Base-by-base conservation (phyloP, 495 filamentous ascomycete genomes). In the Penicillium mononematosum region DNA sequence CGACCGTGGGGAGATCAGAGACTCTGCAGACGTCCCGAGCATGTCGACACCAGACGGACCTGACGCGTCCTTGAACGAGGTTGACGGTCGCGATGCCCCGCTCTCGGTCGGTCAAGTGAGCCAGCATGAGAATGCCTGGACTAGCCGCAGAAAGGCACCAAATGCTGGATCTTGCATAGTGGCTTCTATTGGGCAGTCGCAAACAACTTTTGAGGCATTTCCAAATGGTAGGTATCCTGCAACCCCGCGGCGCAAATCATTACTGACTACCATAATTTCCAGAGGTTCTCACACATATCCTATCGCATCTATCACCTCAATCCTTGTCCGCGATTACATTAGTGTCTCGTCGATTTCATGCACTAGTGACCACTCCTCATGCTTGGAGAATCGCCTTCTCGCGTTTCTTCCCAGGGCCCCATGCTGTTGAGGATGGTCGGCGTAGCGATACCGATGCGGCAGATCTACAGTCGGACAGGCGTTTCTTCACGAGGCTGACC, bases 231-330 rank as follows among this genome's bases (percentile, higher is more conserved):
- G 55, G 82, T 76, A 14, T 44, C 29, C 10, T 51, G 41, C 20
- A 59, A 59, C 17, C 29, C 49, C 43, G n/a, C 16, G 11, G 42
- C 31, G 42, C n/a, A 45, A 45, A 25, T 45, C 32, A 38, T 39
- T 56, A 41, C 58, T 73, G 62, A 77, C 14, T 25, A 27, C 66
- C 59, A 55, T 58, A 58, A 45, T 12, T 24, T 56, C 49, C 67
- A 96, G 92, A 97, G 82, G 86, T 96, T 50, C 66, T 97, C 63
- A 96, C 88, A 10, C 92, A 97, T 63, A 87, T 94, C n/a, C 71
- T 97, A 2, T 96, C 92, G 31, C 89, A 97, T 73, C 73, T 97
- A 38, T 84, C 91, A 14, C 89, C 92, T 10, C 80, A 88, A 48
- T 88, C 91, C 6, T 81, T 96, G 46, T 84, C 83, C 6, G 79